phyloP scores from a whole-genome alignment of 139 green algal species.

The Closterium sp. region DNA sequence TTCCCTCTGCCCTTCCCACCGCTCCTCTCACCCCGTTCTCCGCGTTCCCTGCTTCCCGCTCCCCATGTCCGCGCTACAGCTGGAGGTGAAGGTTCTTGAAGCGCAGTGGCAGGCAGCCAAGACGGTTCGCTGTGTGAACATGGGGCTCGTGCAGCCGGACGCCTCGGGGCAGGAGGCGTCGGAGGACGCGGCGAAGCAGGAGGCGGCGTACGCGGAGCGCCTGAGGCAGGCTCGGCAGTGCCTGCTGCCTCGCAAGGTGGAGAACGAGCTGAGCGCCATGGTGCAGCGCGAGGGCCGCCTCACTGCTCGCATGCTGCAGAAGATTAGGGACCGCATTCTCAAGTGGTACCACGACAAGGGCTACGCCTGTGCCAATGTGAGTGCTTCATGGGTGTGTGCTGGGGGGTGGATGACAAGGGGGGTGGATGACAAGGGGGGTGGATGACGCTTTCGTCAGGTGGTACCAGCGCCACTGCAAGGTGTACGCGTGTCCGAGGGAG shows the following conservation, averaged over 20 bases:
- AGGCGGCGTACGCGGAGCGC: not conserved
- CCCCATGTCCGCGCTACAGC: not conserved
- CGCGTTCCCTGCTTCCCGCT: too few relatives aligned
- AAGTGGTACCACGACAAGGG: slow-evolving; percentile 75
- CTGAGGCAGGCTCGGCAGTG: not conserved
- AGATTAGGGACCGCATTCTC: slow-evolving; percentile 67
- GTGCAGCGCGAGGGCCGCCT: slow-evolving; percentile 10
- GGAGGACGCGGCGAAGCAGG: not conserved
- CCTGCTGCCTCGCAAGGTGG: slow-evolving; percentile 7
- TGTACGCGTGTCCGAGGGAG: too few relatives aligned
- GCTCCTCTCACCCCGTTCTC: too few relatives aligned
- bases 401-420: not conserved
- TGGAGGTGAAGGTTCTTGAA: slow-evolving; percentile 36
- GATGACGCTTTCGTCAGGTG: too few relatives aligned
- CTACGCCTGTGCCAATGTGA: slow-evolving; percentile 52
- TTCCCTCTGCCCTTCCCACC: too few relatives aligned
- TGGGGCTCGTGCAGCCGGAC: slow-evolving; percentile 20
- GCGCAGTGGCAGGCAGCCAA: slow-evolving; percentile 22
- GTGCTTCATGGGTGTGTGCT: not conserved
- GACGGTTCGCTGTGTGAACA: slow-evolving; percentile 20
- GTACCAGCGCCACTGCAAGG: too few relatives aligned
- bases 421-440: not conserved
- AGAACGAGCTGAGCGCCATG: not conserved
- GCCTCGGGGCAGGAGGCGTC: not conserved
- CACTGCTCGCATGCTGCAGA: slow-evolving; percentile 40